Conservation (phyloP, 2,329 filamentous ascomycete species). For the Aureobasidium leucospermi region DNA sequence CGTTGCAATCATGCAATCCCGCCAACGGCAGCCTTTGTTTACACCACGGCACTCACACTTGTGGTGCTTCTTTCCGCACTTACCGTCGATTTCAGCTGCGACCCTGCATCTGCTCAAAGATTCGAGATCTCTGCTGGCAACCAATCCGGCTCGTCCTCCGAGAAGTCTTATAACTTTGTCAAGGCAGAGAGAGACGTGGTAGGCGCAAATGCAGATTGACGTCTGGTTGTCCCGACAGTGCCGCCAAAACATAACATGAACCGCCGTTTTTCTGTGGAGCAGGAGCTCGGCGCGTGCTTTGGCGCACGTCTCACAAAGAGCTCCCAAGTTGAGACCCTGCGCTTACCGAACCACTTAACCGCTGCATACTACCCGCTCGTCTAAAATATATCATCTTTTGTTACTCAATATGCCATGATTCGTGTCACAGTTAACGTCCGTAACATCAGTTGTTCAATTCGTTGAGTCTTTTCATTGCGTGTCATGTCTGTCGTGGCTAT, state of each 20-base stretch:
- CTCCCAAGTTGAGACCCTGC: background rate
- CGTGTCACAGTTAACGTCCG: background rate
- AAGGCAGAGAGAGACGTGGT: background rate
- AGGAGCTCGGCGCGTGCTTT: background rate
- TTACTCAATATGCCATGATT: background rate
- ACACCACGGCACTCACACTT: background rate
- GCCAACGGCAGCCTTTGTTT: background rate
- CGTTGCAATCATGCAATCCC: constrained; percentile 5
- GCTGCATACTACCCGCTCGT: background rate
- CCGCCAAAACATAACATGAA: constrained; percentile 8
- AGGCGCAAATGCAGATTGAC: background rate
- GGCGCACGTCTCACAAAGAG: background rate
- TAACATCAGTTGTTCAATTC: background rate
- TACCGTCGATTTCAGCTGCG: background rate
- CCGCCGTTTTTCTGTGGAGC: constrained; percentile 1
- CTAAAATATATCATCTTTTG: background rate
- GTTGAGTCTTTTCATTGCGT: background rate
- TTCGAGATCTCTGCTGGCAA: background rate
- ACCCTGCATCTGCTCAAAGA: background rate
- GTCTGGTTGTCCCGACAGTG: constrained; percentile 4
- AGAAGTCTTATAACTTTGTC: background rate
- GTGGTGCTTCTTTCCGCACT: background rate
- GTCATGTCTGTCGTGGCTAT: constrained; percentile 5
- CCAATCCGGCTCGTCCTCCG: background rate
- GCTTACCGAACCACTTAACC: background rate